Evolutionary conservation across 164 flowering plant species (phyloP), one percentile per base, ranked within the genome.

Genomic region (Vitis labrusca): DNA sequence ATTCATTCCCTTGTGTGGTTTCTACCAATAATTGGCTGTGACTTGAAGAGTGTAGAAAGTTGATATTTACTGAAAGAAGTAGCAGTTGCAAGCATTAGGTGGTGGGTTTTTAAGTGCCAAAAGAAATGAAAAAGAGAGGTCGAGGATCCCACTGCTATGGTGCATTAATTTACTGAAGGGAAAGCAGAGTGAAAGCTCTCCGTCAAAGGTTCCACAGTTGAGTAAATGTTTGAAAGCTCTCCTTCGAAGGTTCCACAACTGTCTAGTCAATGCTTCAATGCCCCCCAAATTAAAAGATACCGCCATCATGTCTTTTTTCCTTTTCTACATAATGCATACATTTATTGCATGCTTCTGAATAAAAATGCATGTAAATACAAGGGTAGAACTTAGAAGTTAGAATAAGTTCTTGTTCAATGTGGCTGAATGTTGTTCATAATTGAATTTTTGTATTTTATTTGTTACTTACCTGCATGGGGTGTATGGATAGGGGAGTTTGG

Each of bases 401-500:
- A 32, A 32, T 32, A 32, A 32, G 5, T 32, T 32, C 44, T 3
- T 32, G 44, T 32, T 32, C 44, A 32, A 32, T 32, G 44, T 7
- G 6, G 44, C 44, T 32, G 44, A 32, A 32, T 3, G 44, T 32
- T 32, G 6, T 2, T 3, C 44, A 32, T 3, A 32, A 32, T 32
- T 32, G 44, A 23, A 23, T 17, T 23, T 23, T 23, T 23, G 23
- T 1, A 23, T 23, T 23, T 23, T 23, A 23, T 23, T 32, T 32
- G 44, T 32, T 32, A 7, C 2, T 6, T 72, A 84, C 88, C 90
- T 86, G 90, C 90, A 86, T 1, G 79, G 16, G 17, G 81, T 58
- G 64, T 83, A 86, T 9, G 86, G 81, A 50, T 85, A 85, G 13
- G 80, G n/a, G 10, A 86, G 64, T 3, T 76, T 78, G 44, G 91